Evolutionary conservation across 1,284 basidiomycete genomes (phyloP), one percentile per base, ranked within the genome.

Genomic region (Trametes polyzona): DNA sequence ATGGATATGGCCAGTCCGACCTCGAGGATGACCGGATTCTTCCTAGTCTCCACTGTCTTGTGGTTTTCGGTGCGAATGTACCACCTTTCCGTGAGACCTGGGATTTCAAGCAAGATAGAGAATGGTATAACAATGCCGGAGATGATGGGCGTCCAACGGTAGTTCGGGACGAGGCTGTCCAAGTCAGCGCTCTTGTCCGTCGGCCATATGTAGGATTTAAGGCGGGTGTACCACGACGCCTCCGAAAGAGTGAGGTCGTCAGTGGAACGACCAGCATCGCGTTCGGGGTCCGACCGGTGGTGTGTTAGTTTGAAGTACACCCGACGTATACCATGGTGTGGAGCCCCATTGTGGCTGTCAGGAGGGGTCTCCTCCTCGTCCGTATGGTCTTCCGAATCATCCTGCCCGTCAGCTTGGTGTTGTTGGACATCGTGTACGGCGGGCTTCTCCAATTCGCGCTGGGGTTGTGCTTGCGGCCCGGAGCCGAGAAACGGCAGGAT

Each of bases 31-130:
- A 70, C 42, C 0, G 89, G 76, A 56, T 92, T 92, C 6, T 71
- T 70, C 49, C 74, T 77, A 1, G 72, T 77, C 30, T 86, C 80
- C 4, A 87, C 72, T 4, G 76, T 74, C 26, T 74, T 46, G 57
- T 78, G 73, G 21, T 73, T 72, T n/a, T 77, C 71, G 0, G 81
- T 88, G 27, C 76, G 77, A 51, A 87, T 79, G 65, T 89, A 89
- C 89, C 89, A 90, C 36, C 73, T 72, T 54, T 77, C 84, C 0
- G 89, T 92, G 21, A 92, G 70, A 14, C 88, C 88, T 0, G 90
- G 91, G 41, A 93, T 90, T 66, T 91, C 90, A 26, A 95, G 78
- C 17, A 95, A 77, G 57, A 95, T 91, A 14, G 84, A 81, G 65
- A 93, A 91, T 0, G 91, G 91, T 17, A 92, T 84, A 30, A 87